Evolutionary conservation across 768 basidiomycete genomes (phyloP).

Genomic region (Kwoniella dendrophila): DNA sequence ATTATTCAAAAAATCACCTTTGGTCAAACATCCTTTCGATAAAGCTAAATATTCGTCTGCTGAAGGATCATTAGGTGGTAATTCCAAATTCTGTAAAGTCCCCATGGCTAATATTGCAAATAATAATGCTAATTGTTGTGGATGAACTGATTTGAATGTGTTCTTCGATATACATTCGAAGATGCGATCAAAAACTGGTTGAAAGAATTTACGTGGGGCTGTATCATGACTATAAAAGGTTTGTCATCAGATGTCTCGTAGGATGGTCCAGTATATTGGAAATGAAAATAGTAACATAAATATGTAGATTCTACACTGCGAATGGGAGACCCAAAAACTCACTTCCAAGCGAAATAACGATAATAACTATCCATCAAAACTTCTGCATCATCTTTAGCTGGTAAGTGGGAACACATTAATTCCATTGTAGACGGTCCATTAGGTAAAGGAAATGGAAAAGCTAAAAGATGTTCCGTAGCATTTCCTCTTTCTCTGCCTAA

Average conservation of each 20-base stretch:
- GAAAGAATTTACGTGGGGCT: conserved; percentile 18
- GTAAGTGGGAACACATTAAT: conserved; percentile 15
- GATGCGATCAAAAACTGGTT: conserved; percentile 19
- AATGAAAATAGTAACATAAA: not conserved
- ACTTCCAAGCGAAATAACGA: conserved; percentile 37
- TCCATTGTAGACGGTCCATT: not conserved
- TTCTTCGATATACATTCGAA: not conserved
- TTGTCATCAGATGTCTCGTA: too few relatives aligned
- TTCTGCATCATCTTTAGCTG: conserved; percentile 27
- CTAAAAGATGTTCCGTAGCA: conserved; percentile 2
- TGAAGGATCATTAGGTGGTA: conserved; percentile 17
- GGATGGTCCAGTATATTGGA: not conserved
- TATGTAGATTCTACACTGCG: not conserved
- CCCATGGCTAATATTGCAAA: conserved; percentile 33
- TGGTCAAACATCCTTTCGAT: conserved; percentile 25
- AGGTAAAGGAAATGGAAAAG: conserved; percentile 20
- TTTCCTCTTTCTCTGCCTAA: not conserved
- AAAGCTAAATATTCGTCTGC: conserved; percentile 20
- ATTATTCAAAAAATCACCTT: conserved; percentile 31
- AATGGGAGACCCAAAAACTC: conserved; percentile 18
- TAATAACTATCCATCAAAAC: conserved; percentile 30
- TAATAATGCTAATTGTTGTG: conserved; percentile 29
- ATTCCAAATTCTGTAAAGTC: conserved; percentile 29
- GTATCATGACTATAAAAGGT: conserved; percentile 37
- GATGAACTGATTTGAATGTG: conserved; percentile 4